These are phyloP conservation scores for Colletotrichum spinosum DNA, from an alignment of 2,329 filamentous ascomycete genomes.

Conservation along the genomic window DNA sequence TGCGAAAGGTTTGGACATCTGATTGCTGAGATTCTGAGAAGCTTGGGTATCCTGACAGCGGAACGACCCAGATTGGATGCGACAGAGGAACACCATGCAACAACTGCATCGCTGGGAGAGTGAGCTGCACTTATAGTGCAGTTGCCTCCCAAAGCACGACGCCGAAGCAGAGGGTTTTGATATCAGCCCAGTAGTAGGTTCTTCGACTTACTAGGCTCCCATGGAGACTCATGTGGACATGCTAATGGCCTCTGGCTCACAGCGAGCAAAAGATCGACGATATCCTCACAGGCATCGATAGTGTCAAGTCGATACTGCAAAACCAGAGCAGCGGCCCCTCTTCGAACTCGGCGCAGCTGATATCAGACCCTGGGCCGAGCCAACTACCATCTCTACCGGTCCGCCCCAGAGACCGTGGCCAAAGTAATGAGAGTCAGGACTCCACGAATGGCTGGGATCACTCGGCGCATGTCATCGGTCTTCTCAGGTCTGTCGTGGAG, in stretches of 20 bases:
- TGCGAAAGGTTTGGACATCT: not conserved
- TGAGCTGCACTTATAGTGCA: conserved; percentile 47
- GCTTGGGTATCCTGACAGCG: not conserved
- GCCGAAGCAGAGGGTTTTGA: conserved; percentile 48
- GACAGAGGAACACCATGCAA: conserved; percentile 47
- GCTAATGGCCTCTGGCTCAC: not conserved
- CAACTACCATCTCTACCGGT: not conserved
- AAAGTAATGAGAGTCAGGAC: not conserved
- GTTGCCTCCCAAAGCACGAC: conserved; percentile 41
- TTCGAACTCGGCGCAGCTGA: not conserved
- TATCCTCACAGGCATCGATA: not conserved
- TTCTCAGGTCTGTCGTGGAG: conserved; percentile 42
- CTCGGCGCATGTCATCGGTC: conserved; percentile 47
- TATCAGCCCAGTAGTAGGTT: conserved; percentile 51
- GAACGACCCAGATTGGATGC: conserved; percentile 42
- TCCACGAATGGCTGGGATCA: conserved; percentile 43
- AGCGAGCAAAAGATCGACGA: conserved; percentile 15
- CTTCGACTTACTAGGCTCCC: not conserved
- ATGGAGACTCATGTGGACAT: not conserved
- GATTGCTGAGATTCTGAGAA: not conserved
- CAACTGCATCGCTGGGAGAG: conserved; percentile 47
- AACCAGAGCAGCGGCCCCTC: not conserved
- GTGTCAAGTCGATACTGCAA: not conserved
- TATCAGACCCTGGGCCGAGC: not conserved
- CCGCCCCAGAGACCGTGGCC: not conserved